Evolutionary conservation across 306 rosid genomes (phyloP).

Genomic region (Lathyrus aphaca): DNA sequence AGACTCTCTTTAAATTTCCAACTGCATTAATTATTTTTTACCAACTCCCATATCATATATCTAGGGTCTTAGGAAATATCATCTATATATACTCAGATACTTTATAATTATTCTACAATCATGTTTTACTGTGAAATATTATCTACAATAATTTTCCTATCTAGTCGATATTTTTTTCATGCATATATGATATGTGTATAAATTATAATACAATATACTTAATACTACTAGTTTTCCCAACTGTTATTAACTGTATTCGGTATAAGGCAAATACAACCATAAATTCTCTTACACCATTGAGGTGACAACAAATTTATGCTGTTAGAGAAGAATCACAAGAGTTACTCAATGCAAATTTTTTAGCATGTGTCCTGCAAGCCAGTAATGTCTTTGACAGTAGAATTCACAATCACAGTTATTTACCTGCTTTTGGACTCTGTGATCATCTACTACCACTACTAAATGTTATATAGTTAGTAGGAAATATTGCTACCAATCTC

Average conservation of each 20-base stretch:
- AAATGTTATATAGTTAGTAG: no score
- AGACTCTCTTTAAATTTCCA: neutral
- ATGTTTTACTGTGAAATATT: conserved; percentile 21
- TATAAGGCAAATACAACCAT: conserved; percentile 33
- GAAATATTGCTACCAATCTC: no score
- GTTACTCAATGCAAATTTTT: no score
- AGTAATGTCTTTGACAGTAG: no score
- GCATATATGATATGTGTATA: neutral
- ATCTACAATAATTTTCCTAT: conserved; percentile 9
- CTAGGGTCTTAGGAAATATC: neutral
- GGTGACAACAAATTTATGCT: no score
- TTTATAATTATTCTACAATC: neutral
- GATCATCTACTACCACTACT: no score
- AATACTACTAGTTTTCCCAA: conserved; percentile 3
- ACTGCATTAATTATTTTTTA: neutral
- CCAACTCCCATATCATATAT: neutral
- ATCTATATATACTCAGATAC: conserved; percentile 23
- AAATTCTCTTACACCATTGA: neutral
- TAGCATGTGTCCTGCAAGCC: no score
- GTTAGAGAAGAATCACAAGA: no score
- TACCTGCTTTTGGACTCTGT: no score
- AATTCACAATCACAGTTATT: no score
- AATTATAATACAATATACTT: conserved; percentile 4
- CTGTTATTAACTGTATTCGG: conserved; percentile 10
- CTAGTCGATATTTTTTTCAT: neutral